Base-by-base conservation (phyloP, 768 basidiomycete species). In the Neoboletus subvelutipes region DNA sequence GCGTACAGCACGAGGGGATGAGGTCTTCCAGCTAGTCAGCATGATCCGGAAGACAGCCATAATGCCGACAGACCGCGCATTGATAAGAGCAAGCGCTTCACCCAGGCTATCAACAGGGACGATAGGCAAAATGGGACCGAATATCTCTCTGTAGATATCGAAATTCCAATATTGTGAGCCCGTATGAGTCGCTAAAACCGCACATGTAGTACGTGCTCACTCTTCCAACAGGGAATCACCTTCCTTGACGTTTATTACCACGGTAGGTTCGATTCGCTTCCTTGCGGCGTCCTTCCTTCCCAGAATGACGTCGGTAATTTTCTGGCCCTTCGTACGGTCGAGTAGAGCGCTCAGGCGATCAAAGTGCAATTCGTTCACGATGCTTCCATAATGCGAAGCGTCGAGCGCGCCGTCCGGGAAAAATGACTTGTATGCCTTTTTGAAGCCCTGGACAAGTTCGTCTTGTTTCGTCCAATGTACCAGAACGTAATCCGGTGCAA, bases 121-220 rank as follows among this genome's bases (percentile, higher is more conserved):
- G 45, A 92, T 76, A 1, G 88, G 83, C 8, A 91, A 64, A 24
- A 91, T 67, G 0, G 90, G 89, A 0, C 87, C 90, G 60, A 92
- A 92, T 3, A 90, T 67, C 67, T 91, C 90, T 58, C 88, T 89
- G 60, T 20, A 6, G 10, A 54, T 6, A 26, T 33, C 12, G 4
- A n/a, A 31, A 24, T n/a, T 20, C 29, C 41, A 18, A 22, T 2
- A 33, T n/a, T n/a, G n/a, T 48, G 26, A 57, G 45, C 22, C 5
- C 28, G 12, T 2, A 4, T 9, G 13, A 18, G n/a, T 33, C 15
- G 20, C 39, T 3, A 67, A 41, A 40, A n/a, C 20, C 10, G 28
- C 11, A 42, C 13, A 20, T 40, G 39, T 20, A 20, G 39, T 20
- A 20, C 13, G 22, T 8, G 3, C 79, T 45, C 56, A 86, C 83